phyloP scores from a whole-genome alignment of 2,329 filamentous ascomycete species.

The Xylaria sp. region DNA sequence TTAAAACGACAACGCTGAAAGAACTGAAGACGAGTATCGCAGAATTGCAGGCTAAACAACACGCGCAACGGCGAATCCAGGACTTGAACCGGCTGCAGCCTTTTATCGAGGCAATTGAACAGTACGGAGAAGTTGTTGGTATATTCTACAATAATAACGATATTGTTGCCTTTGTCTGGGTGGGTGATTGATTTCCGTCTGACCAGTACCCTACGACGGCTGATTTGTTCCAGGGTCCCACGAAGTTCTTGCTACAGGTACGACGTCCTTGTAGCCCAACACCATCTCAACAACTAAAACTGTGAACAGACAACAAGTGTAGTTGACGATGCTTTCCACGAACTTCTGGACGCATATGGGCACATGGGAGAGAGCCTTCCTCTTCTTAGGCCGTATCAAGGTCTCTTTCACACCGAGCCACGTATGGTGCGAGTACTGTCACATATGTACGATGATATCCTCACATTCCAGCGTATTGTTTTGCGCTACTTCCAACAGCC shows the following conservation, averaged over 20 bases:
- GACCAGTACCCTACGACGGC: no score
- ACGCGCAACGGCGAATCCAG: not conserved
- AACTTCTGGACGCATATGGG: not conserved
- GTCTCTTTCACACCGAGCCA: constrained; percentile 26
- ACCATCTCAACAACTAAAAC: not conserved
- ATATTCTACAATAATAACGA: not conserved
- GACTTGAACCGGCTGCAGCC: not conserved
- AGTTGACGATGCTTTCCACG: not conserved
- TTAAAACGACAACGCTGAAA: no score
- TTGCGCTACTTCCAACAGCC: constrained; percentile 29
- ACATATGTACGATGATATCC: constrained; percentile 29
- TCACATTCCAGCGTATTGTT: constrained; percentile 30
- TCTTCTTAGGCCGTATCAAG: constrained; percentile 28
- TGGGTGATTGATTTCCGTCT: no score
- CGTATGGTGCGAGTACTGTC: constrained; percentile 25
- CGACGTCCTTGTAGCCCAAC: not conserved
- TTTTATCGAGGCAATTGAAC: constrained; percentile 10
- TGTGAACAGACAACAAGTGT: not conserved
- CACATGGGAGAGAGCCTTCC: constrained; percentile 33
- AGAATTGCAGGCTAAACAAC: constrained; percentile 3
- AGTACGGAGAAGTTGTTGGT: constrained; percentile 2
- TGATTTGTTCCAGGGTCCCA: constrained; percentile 4
- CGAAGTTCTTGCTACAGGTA: constrained; percentile 6
- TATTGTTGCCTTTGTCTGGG: constrained; percentile 11
- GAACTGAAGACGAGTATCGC: no score